Conservation (phyloP, 2,329 filamentous ascomycete species). For the Zymoseptoria crescenta region DNA sequence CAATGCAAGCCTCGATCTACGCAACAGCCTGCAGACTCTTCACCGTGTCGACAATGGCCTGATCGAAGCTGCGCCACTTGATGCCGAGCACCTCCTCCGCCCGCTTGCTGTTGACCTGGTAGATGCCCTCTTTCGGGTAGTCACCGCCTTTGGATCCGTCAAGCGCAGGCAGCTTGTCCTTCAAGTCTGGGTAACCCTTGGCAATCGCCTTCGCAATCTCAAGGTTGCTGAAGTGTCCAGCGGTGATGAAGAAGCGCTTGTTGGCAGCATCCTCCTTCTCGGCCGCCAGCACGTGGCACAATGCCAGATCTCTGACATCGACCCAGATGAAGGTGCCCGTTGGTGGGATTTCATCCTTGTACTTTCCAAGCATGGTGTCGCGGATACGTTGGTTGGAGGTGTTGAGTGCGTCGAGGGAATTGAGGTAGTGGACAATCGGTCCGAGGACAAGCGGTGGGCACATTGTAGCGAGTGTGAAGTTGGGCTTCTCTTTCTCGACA, state of each 20-base stretch:
- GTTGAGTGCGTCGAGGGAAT: conserved; percentile 58
- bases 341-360: conserved; percentile 49
- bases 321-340: conserved; percentile 37
- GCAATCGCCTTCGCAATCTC: conserved; percentile 50
- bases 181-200: conserved; percentile 48
- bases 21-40: conserved; percentile 52
- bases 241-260: conserved; percentile 57
- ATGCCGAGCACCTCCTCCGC: conserved; percentile 49
- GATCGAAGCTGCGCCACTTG: conserved; percentile 51
- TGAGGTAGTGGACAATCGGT: conserved; percentile 51
- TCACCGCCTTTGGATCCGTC: conserved; percentile 35
- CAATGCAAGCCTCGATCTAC: conserved; percentile 19
- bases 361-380: conserved; percentile 54
- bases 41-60: conserved; percentile 55
- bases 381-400: conserved; percentile 63
- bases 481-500: conserved; percentile 44
- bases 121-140: conserved; percentile 44
- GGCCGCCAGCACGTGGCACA: conserved; percentile 24
- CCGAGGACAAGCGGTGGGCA: conserved; percentile 46
- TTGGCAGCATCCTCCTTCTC: conserved; percentile 50
- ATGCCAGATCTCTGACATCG: conserved; percentile 20
- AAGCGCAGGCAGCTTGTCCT: conserved; percentile 32
- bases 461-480: conserved; percentile 42
- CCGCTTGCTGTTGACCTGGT: conserved; percentile 49
- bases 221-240: conserved; percentile 54